phyloP scores from a whole-genome alignment of 1,139 yeast species.

The Suhomyces guaymorum region DNA sequence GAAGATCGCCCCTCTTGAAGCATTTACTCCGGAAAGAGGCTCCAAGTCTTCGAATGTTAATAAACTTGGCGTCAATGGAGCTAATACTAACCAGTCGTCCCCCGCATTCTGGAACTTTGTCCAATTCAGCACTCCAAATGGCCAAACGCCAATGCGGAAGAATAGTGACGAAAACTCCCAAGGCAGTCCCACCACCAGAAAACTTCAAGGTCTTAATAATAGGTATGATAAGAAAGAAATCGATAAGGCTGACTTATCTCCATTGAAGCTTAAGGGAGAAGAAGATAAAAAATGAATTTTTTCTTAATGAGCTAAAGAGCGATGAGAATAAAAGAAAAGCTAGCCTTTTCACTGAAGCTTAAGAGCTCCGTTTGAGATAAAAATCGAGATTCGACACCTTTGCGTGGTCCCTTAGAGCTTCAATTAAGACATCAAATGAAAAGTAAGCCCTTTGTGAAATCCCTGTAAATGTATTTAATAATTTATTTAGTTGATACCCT shows the following conservation, averaged over 20 bases:
- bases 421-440: no score
- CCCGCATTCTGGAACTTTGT: conserved; percentile 82
- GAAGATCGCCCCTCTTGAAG: conserved; percentile 67
- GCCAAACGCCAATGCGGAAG: conserved; percentile 47
- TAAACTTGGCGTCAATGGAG: conserved; percentile 17
- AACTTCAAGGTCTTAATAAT: conserved; percentile 18
- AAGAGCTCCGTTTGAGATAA: no score
- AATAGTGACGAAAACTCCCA: conserved; percentile 40
- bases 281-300: conserved; percentile 11
- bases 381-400: no score
- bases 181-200: conserved; percentile 43
- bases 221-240: conserved; percentile 14
- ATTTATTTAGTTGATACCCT: no score
- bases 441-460: no score
- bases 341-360: no score
- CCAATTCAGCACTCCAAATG: conserved; percentile 70
- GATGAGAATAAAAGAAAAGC: no score
- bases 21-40: conserved; percentile 82
- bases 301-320: no score
- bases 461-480: no score
- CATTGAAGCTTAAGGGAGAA: conserved; percentile 18
- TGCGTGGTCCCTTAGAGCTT: no score
- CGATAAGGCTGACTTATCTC: conserved; percentile 20
- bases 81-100: conserved; percentile 48
- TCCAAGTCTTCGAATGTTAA: conserved; percentile 30